A percentile compares a stretch with the other conserved stretches of the same genome.
Evolutionary conservation across 75 land plant species (phyloP).

Genomic region (Cryptomeria japonica): DNA sequence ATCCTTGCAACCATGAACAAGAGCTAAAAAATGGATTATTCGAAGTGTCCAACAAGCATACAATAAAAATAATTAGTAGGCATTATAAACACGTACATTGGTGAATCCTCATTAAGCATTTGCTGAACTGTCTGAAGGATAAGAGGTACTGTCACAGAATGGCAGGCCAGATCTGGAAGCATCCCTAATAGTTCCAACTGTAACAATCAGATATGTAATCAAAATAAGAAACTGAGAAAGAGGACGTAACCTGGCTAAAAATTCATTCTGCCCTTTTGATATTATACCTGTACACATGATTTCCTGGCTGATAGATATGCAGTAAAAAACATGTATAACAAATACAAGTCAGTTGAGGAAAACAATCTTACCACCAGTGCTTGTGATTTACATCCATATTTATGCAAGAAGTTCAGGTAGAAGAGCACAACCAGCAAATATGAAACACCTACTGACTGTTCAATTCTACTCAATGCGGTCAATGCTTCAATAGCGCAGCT

Average conservation of each 20-base stretch:
- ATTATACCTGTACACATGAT: background rate
- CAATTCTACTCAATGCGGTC: slow-evolving; percentile 32
- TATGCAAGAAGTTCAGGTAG: slow-evolving; percentile 41
- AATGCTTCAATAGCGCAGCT: slow-evolving; percentile 46
- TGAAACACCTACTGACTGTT: slow-evolving; percentile 50
- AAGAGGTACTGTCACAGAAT: slow-evolving; percentile 54
- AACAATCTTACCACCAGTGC: slow-evolving; percentile 43
- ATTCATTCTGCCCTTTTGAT: background rate
- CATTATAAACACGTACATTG: background rate
- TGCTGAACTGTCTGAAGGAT: slow-evolving; percentile 63
- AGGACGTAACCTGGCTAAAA: background rate
- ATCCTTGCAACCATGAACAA: background rate
- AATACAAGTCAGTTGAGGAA: background rate
- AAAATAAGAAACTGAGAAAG: background rate
- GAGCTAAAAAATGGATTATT: background rate
- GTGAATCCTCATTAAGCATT: slow-evolving; percentile 51
- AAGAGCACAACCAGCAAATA: slow-evolving; percentile 53
- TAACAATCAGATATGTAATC: background rate
- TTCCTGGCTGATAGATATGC: background rate
- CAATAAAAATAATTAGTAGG: background rate
- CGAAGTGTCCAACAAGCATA: background rate
- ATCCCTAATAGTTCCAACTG: slow-evolving; percentile 61
- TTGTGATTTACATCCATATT: slow-evolving; percentile 9
- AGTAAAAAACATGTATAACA: background rate
- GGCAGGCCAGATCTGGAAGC: slow-evolving; percentile 57